These are phyloP conservation scores for Puya raimondii DNA, from an alignment of 176 grass and related monocot genomes.

Conservation along the genomic window DNA sequence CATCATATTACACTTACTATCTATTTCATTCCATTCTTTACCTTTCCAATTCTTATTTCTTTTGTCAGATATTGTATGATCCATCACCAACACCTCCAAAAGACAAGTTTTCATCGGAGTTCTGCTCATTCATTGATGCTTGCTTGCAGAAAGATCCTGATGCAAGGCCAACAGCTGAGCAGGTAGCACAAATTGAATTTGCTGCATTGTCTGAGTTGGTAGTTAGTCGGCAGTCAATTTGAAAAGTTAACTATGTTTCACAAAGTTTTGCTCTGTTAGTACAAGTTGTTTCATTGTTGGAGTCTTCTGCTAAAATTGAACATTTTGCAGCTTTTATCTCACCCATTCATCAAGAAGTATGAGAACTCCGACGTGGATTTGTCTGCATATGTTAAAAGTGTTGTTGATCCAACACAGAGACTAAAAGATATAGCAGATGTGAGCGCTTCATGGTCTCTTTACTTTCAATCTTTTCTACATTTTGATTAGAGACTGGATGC, in stretches of 20 bases:
- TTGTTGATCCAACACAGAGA: constrained; percentile 70
- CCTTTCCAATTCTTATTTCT: constrained; percentile 10
- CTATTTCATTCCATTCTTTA: neutral
- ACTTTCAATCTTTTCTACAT: constrained; percentile 12
- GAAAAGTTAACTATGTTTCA: neutral
- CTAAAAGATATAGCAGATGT: constrained; percentile 92
- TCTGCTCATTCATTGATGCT: constrained; percentile 80
- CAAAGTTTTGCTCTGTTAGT: too few species aligned
- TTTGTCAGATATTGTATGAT: constrained; percentile 75
- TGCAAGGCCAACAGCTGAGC: constrained; percentile 60
- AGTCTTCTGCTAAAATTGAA: constrained; percentile 12
- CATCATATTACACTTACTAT: neutral
- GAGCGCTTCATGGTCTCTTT: constrained; percentile 25
- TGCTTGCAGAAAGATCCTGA: constrained; percentile 87
- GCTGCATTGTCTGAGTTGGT: constrained; percentile 5
- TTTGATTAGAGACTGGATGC: neutral
- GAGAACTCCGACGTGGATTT: constrained; percentile 44
- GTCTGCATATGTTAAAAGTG: constrained; percentile 51
- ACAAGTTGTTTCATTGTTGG: too few species aligned
- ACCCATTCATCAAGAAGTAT: constrained; percentile 84
- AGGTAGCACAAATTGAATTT: constrained; percentile 28
- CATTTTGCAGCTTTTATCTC: constrained; percentile 56
- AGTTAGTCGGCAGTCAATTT: neutral
- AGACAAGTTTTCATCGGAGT: constrained; percentile 64
- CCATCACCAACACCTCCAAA: constrained; percentile 63